Evolutionary conservation across 805 yeast species (phyloP), one percentile per base, ranked within the genome.

Genomic region (Yarrowia sp.): DNA sequence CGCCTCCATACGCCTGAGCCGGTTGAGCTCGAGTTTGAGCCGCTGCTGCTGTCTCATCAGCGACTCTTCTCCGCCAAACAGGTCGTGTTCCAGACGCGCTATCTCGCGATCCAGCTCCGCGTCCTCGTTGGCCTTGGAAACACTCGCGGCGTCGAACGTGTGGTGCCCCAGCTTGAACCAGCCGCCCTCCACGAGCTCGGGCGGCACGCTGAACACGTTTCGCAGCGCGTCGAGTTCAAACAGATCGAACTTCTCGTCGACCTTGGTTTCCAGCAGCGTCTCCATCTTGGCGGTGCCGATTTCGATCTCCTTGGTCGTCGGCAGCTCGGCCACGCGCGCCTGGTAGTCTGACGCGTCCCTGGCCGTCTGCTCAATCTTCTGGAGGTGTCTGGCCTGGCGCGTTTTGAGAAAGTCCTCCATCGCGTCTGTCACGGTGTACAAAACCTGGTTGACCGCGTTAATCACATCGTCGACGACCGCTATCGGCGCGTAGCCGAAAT

Each of bases 401-500:
- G 77, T 76, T 10, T 65, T 67, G 24, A 92, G 73, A 66, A 85
- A 86, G 29, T 79, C 79, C 70, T 89, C 96, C 74, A 92, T 80
- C 1, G 90, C 96, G 49, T 81, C 82, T 0, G 92, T 85, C 69
- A 96, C 88, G 67, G 86, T 85, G 74, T 88, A 87, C 84, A 90
- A 81, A 25, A 90, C 83, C 58, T 85, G 90, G 69, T 91, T 91
- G 22, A 90, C 94, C 0, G 90, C 88, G 72, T 91, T 90, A 67
- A 91, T 89, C 12, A 92, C 86, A 68, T 90, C 96, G 68, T 92
- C 97, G 6, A 92, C 80, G 13, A 91, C 75, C 0, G 92, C 82
- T 9, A 90, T 80, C 0, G 97, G 96, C 7, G 94, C 88, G 68
- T 82, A 89, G 33, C 89, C 96, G 33, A 92, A 75, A 70, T 91